These are phyloP conservation scores for Dillenia suffruticosa DNA, from an alignment of 164 flowering plant genomes.

Conservation along the genomic window DNA sequence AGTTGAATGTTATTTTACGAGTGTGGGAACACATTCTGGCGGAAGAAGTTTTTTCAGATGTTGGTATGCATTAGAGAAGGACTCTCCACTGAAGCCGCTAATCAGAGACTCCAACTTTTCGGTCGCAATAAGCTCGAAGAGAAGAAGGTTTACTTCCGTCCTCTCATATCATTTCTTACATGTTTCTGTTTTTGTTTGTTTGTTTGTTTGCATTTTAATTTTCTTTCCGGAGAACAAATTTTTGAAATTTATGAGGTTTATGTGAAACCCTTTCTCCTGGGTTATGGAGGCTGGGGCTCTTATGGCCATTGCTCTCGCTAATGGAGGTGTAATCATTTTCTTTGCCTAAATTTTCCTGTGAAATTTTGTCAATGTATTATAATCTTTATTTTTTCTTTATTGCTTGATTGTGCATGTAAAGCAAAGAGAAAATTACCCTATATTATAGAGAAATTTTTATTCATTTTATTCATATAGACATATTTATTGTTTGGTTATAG, in stretches of 20 bases:
- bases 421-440: too few species aligned
- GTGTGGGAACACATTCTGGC: constrained; percentile 76
- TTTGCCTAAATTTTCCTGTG: too few species aligned
- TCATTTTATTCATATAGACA: too few species aligned
- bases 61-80: constrained; percentile 61
- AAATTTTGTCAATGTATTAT: too few species aligned
- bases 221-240: constrained; percentile 81
- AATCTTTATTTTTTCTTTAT: too few species aligned
- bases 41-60: constrained; percentile 73
- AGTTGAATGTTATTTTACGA: constrained; percentile 7
- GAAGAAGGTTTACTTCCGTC: constrained; percentile 40
- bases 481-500: too few species aligned
- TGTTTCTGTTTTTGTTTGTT: background rate
- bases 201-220: background rate
- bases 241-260: constrained; percentile 84
- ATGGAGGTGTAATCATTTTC: too few species aligned
- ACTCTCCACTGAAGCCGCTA: constrained; percentile 51
- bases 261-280: constrained; percentile 45
- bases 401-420: too few species aligned
- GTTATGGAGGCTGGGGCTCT: too few species aligned
- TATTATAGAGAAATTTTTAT: constrained; percentile 16
- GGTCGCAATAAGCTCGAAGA: constrained; percentile 80
- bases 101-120: constrained; percentile 55
- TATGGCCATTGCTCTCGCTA: too few species aligned
- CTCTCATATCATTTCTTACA: background rate